Percentiles rank a stretch among this genome's conserved stretches.
These are phyloP conservation scores for Suillus cothurnatus DNA, from an alignment of 768 basidiomycete genomes.

Conservation along the genomic window DNA sequence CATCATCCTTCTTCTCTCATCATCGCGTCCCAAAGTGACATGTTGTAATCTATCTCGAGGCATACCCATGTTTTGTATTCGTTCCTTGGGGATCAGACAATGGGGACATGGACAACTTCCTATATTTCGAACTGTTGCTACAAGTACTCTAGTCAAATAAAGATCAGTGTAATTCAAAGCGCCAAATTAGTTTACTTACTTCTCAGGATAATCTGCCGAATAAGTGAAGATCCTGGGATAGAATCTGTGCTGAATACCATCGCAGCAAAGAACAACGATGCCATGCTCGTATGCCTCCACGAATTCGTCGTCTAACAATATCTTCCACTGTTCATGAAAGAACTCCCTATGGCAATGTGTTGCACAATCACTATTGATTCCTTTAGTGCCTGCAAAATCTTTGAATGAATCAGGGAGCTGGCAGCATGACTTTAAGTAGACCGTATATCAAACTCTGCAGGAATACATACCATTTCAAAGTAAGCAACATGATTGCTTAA, in stretches of 20 bases:
- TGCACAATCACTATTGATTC: not conserved
- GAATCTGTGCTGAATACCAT: conserved; percentile 18
- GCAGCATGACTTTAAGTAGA: too few relatives aligned
- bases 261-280: conserved; percentile 18
- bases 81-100: too few relatives aligned
- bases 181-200: conserved; percentile 23
- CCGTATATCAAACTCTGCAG: too few relatives aligned
- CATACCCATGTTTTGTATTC: too few relatives aligned
- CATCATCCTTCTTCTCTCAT: too few relatives aligned
- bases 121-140: conserved; percentile 14
- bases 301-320: conserved; percentile 18
- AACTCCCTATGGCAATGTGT: conserved; percentile 21
- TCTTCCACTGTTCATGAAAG: conserved; percentile 17
- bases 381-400: conserved; percentile 6
- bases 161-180: too few relatives aligned
- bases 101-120: too few relatives aligned
- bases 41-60: too few relatives aligned
- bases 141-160: conserved; percentile 19
- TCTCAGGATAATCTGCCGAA: conserved; percentile 40
- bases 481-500: conserved; percentile 18
- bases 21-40: too few relatives aligned
- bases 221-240: conserved; percentile 36
- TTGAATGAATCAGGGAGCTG: conserved; percentile 16
- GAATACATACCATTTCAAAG: conserved; percentile 5
- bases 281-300: conserved; percentile 19